A percentile compares a stretch with the other conserved stretches of the same genome.
Evolutionary conservation across 257 asterid genomes (phyloP).

Genomic region (Knoxia roxburghii): DNA sequence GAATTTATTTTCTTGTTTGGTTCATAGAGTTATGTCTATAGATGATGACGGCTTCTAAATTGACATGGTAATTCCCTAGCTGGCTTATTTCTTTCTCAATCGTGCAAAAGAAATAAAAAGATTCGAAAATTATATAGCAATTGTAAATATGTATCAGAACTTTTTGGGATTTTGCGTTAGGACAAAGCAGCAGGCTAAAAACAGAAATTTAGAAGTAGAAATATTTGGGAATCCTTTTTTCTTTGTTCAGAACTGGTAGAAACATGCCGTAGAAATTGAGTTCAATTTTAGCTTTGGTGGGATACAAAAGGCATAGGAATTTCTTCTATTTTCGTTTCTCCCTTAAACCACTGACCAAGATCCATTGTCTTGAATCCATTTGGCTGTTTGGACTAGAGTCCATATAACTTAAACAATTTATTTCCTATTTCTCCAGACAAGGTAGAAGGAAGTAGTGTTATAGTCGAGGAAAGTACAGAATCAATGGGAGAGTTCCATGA

Average conservation of each 20-base stretch:
- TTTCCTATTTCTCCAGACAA: conserved; percentile 32
- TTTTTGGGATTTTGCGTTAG: background rate
- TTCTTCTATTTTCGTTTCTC: background rate
- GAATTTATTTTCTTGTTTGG: background rate
- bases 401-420: background rate
- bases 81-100: background rate
- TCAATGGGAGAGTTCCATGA: conserved; percentile 28
- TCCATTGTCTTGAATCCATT: background rate
- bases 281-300: background rate
- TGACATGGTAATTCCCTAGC: no score
- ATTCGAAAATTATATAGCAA: no score
- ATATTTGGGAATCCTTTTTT: background rate
- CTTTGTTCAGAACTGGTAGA: background rate
- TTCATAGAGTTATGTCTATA: background rate
- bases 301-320: no score
- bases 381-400: background rate
- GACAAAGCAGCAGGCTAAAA: background rate
- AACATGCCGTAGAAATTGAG: background rate
- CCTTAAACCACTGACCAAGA: background rate
- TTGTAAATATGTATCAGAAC: background rate
- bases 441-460: conserved; percentile 30
- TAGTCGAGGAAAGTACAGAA: conserved; percentile 30
- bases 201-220: no score
- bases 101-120: background rate
- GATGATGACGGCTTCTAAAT: background rate